A percentile compares a stretch with the other conserved stretches of the same genome.
Conservation (phyloP, 2,329 filamentous ascomycete genomes). For the Neonectria sp. region DNA sequence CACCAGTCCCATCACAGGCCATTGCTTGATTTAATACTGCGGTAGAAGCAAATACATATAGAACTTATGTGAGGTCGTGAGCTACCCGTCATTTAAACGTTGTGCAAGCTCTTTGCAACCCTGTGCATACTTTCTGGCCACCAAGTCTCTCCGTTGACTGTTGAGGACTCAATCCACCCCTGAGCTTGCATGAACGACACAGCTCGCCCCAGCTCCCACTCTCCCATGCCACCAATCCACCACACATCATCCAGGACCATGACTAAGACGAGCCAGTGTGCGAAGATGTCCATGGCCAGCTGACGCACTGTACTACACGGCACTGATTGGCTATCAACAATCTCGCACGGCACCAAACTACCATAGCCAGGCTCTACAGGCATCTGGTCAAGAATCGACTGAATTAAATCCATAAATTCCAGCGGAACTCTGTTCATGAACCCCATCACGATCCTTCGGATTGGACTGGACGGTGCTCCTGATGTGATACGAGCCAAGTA, state of each 20-base stretch:
- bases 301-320: slow-evolving; percentile 29
- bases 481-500: slow-evolving; percentile 47
- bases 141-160: slow-evolving; percentile 40
- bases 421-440: slow-evolving; percentile 57
- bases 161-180: slow-evolving; percentile 25
- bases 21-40: no score
- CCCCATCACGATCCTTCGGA: slow-evolving; percentile 56
- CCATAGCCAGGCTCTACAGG: background rate
- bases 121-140: slow-evolving; percentile 56
- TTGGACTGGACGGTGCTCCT: slow-evolving; percentile 45
- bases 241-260: slow-evolving; percentile 57
- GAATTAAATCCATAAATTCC: slow-evolving; percentile 53
- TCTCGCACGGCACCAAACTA: background rate
- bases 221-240: slow-evolving; percentile 56
- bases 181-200: slow-evolving; percentile 35
- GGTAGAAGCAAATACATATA: no score
- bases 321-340: background rate
- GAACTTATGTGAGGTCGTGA: no score
- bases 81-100: no score
- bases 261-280: slow-evolving; percentile 57
- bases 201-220: slow-evolving; percentile 52
- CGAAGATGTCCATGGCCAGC: slow-evolving; percentile 55
- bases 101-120: slow-evolving; percentile 15
- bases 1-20: no score
- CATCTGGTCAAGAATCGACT: slow-evolving; percentile 48